Conservation (phyloP, 129 eudicot genomes). For the Flaveria robusta region DNA sequence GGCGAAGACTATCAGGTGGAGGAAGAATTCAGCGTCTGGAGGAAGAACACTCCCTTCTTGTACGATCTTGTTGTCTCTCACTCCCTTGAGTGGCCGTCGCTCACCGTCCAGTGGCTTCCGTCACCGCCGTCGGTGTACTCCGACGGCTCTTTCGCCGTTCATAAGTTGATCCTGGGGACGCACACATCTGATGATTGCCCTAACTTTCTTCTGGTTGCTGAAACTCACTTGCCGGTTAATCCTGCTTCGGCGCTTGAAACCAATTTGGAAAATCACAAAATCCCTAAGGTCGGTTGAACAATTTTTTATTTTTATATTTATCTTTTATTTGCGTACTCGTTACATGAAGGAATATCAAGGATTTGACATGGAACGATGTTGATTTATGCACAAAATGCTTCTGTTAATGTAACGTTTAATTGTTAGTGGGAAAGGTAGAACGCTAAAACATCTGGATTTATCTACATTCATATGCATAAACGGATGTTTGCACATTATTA, state of each 20-base stretch:
- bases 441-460: no score
- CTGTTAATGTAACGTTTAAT: no score
- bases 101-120: conserved; percentile 97
- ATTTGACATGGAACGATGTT: neutral
- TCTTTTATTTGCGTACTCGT: no score
- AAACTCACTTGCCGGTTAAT: conserved; percentile 65
- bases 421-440: no score
- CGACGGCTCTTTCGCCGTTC: conserved; percentile 59
- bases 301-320: no score
- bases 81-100: conserved; percentile 96
- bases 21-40: conserved; percentile 84
- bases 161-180: conserved; percentile 82
- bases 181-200: conserved; percentile 86
- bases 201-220: conserved; percentile 78
- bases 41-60: conserved; percentile 81
- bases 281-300: conserved; percentile 57
- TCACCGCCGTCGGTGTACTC: conserved; percentile 48
- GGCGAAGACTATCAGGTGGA: conserved; percentile 56
- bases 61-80: conserved; percentile 78
- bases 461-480: no score
- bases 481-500: no score
- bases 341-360: no score
- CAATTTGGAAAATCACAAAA: conserved; percentile 42
- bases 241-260: conserved; percentile 47
- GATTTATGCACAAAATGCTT: neutral